phyloP scores from a whole-genome alignment of 2,329 filamentous ascomycete genomes.

The Scedosporium dehoogii region DNA sequence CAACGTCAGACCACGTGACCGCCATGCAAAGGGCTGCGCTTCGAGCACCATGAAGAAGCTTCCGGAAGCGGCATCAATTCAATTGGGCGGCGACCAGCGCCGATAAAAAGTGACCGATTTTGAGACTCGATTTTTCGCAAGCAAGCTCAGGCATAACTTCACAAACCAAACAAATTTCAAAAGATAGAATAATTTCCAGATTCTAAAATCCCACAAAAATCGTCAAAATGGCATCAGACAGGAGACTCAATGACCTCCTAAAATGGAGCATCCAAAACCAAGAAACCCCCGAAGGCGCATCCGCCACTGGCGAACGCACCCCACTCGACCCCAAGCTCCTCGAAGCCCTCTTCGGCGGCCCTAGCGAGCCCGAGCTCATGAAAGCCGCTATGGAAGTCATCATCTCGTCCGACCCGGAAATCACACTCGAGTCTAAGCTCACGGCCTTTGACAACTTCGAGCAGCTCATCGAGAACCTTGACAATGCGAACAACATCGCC shows the following conservation, averaged over 20 bases:
- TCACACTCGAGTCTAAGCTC: constrained; percentile 65
- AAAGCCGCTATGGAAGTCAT: constrained; percentile 71
- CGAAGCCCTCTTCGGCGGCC: constrained; percentile 68
- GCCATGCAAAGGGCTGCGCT: background rate
- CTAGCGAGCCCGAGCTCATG: constrained; percentile 90
- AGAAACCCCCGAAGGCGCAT: constrained; percentile 19
- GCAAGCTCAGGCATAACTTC: background rate
- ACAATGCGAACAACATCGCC: constrained; percentile 93
- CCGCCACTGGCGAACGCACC: constrained; percentile 23
- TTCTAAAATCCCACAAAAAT: background rate
- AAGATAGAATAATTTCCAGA: background rate
- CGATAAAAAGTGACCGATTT: background rate
- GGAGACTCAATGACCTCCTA: constrained; percentile 62
- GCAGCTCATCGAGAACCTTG: constrained; percentile 81
- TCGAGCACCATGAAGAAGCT: constrained; percentile 2
- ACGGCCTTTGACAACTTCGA: constrained; percentile 92
- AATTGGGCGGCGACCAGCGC: background rate
- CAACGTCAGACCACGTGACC: background rate
- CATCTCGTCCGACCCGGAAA: constrained; percentile 46
- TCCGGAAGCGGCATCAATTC: background rate
- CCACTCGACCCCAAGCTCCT: constrained; percentile 61
- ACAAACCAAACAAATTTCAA: background rate
- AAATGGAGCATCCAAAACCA: constrained; percentile 59
- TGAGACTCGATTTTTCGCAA: background rate
- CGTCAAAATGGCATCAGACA: constrained; percentile 22